Evolutionary conservation across 768 basidiomycete genomes (phyloP), one percentile per base, ranked within the genome.

Genomic region (Suillus cothurnatus): DNA sequence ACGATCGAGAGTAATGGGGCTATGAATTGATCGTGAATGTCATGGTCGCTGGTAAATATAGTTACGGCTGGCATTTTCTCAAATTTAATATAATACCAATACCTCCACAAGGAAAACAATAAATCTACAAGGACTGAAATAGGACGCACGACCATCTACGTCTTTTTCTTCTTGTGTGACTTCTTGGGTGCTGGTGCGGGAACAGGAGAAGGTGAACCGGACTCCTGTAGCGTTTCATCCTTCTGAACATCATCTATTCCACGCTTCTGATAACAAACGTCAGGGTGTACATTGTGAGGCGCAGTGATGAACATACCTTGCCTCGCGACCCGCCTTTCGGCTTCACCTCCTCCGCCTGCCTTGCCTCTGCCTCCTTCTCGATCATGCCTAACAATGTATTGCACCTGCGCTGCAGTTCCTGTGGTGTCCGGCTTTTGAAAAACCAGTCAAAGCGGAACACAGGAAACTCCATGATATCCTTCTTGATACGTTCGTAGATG

Each of bases 391-490:
- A 72, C 43, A 98, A 74, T 2, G 97, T 97, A 70, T 90, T 90
- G 71, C 95, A 97, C 62, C 97, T 81, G 68, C 97, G 81, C 72
- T 90, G 88, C 64, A 99, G 79, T 78, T 99, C 97, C 71, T 93
- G 89, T 3, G 94, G 89, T 14, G 92, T 93, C 62, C 97, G 81
- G 68, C 93, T 94, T 82, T 97, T 96, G 84, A 95, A 91, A 81
- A 97, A 98, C 97, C 95, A 98, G 73, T 98, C 95, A 71, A 99
- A 99, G 26, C 96, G 84, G 81, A 98, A 99, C 17, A 96, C 92
- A 1, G 97, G 96, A 78, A 95, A 98, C 78, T 99, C 96, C 19
- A 88, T 90, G 68, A 99, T 95, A 77, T 99, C 97, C 76, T 90
- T 88, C 85, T 97, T 97, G 79, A 99, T 97, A 61, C 90, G 80